A percentile compares a stretch with the other conserved stretches of the same genome.
These are phyloP conservation scores for Penicillium corylophilum DNA, from an alignment of 2,329 filamentous ascomycete species.

Conservation along the genomic window DNA sequence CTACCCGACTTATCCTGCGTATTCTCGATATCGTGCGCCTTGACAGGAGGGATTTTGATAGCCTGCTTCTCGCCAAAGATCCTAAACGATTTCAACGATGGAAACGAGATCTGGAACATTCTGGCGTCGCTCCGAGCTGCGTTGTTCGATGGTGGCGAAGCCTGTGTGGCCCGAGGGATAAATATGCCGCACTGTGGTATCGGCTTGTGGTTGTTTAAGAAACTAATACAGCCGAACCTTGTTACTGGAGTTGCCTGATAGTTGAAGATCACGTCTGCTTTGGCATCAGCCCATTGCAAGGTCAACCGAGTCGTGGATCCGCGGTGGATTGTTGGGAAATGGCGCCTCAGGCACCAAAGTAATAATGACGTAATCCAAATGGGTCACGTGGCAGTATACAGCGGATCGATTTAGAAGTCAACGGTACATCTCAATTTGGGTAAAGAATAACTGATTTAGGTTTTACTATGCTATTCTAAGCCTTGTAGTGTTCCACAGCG, in stretches of 20 bases:
- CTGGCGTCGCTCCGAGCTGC: neutral
- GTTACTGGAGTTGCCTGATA: neutral
- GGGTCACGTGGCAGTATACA: constrained; percentile 7
- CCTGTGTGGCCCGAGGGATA: neutral
- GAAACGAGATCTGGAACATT: constrained; percentile 25
- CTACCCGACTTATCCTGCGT: constrained; percentile 74
- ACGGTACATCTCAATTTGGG: neutral
- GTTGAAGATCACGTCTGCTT: neutral
- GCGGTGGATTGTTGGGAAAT: constrained; percentile 22
- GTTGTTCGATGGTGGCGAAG: constrained; percentile 7
- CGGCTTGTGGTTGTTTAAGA: neutral
- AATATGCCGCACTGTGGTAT: neutral
- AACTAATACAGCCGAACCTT: neutral
- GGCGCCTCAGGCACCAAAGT: constrained; percentile 9
- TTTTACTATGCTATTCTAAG: neutral
- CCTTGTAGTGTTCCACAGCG: constrained; percentile 16
- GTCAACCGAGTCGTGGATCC: constrained; percentile 11
- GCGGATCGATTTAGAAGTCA: neutral
- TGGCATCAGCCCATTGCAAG: constrained; percentile 8
- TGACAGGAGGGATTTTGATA: constrained; percentile 62
- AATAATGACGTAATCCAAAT: constrained; percentile 9
- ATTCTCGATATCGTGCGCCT: constrained; percentile 77
- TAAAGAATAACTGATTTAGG: neutral
- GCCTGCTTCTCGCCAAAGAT: constrained; percentile 26
- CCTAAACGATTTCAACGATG: constrained; percentile 26